Evolutionary conservation across 2,329 filamentous ascomycete species (phyloP), one percentile per base, ranked within the genome.

Genomic region (Fusarium nygamai): DNA sequence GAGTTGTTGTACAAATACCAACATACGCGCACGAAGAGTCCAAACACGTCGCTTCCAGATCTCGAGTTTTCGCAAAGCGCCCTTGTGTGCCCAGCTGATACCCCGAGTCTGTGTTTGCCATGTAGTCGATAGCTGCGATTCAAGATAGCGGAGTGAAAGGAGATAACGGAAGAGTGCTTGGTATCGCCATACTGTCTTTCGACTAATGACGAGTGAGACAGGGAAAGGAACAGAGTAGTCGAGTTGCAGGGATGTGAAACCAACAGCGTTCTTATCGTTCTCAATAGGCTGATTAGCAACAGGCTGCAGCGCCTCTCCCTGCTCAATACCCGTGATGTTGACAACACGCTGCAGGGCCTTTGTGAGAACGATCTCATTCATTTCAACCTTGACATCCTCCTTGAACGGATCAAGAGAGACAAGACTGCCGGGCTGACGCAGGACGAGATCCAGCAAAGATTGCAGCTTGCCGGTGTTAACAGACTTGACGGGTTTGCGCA

Each of bases 331-430:
- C 8, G 95, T 97, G 74, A 98, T 97, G 79, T 95, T 98, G 73
- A 99, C 96, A 60, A 99, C 96, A 61, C 96, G 92, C 88, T 98
- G 97, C 67, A 99, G 86, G 85, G 95, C 97, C 80, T 97, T 97
- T 19, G 95, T 97, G 51, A 99, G 89, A 11, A 94, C 94, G 44
- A 96, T 92, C 77, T 98, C 95, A 81, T 98, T 98, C 93, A 98
- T 98, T 78, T 95, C 92, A 29, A 99, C 94, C 83, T 97, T 97
- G 82, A 99, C 94, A 80, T 99, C 96, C 84, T 99, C 96, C 81
- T 98, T 99, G 88, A 97, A 99, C 0, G 96, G 95, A 81, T 99
- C 96, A 66, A 97, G 89, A 2, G 95, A 95, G 20, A 97, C 96
- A 54, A 98, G 93, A 78, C 93, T 98, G 47, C 96, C 96, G 5